phyloP scores from a whole-genome alignment of 1,139 yeast genomes.

The Yamadazyma atmosphaerica region DNA sequence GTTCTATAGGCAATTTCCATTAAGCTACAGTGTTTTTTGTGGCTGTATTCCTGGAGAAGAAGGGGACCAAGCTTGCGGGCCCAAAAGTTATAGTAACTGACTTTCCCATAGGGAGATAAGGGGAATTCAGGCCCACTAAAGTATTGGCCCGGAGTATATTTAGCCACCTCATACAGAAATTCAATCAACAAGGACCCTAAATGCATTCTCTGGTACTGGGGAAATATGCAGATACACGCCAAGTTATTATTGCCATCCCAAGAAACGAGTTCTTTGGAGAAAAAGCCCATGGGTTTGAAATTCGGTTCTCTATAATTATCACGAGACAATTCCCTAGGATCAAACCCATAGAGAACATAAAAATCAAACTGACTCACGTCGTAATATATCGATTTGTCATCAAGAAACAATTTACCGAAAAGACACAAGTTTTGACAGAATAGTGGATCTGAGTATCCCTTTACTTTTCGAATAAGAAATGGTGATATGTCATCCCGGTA shows the following conservation, averaged over 20 bases:
- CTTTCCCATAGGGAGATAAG: conserved; percentile 74
- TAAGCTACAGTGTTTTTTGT: conserved; percentile 36
- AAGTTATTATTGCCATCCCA: conserved; percentile 80
- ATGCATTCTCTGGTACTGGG: conserved; percentile 82
- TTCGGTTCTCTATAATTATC: conserved; percentile 10
- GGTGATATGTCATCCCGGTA: conserved; percentile 58
- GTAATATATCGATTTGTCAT: conserved; percentile 85
- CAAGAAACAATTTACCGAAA: conserved; percentile 86
- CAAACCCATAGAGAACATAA: conserved; percentile 63
- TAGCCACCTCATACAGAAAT: conserved; percentile 75
- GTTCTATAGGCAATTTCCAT: conserved; percentile 56
- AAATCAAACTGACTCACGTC: conserved; percentile 78
- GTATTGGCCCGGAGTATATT: conserved; percentile 46
- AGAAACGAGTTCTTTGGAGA: conserved; percentile 81
- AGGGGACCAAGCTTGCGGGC: conserved; percentile 37
- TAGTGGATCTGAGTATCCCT: conserved; percentile 61
- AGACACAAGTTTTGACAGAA: conserved; percentile 82
- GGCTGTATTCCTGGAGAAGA: conserved; percentile 9
- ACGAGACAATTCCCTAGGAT: conserved; percentile 23
- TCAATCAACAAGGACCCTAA: conserved; percentile 81
- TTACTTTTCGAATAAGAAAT: conserved; percentile 57
- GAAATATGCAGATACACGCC: conserved; percentile 88
- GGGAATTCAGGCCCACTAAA: conserved; percentile 92
- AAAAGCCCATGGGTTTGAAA: conserved; percentile 78
- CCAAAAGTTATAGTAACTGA: conserved; percentile 82